A percentile compares a stretch with the other conserved stretches of the same genome.
phyloP scores from a whole-genome alignment of 2,329 filamentous ascomycete genomes.

The Sporothrix luriei region DNA sequence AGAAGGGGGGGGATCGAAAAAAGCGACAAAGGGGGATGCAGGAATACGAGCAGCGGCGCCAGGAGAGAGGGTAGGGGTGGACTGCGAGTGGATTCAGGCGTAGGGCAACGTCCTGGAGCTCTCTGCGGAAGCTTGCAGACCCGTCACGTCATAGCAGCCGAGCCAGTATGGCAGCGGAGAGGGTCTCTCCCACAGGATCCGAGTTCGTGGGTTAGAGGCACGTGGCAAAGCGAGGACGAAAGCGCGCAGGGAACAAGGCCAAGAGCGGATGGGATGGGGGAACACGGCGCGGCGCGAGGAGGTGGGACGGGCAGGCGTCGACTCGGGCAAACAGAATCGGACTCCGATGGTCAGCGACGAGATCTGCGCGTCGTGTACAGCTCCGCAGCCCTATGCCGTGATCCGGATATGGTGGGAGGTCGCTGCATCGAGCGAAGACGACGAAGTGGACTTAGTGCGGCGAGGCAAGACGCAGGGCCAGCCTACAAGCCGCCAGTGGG shows the following conservation, averaged over 20 bases:
- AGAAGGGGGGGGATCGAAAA: neutral
- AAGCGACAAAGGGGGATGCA: neutral
- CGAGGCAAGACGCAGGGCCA: conserved; percentile 6
- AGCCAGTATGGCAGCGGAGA: neutral
- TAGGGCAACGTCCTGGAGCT: conserved; percentile 5
- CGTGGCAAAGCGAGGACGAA: neutral
- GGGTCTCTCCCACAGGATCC: neutral
- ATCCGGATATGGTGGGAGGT: neutral
- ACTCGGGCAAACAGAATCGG: neutral
- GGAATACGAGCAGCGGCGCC: conserved; percentile 11
- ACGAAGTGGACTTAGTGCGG: neutral
- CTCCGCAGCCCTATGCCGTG: neutral
- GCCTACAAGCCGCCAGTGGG: neutral
- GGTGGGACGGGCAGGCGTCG: neutral
- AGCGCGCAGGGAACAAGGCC: neutral
- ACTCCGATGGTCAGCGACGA: neutral
- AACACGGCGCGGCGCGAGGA: neutral
- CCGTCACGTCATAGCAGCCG: conserved; percentile 28
- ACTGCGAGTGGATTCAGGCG: neutral
- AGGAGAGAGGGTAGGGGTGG: neutral
- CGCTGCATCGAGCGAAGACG: neutral
- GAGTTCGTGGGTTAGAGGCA: conserved; percentile 14
- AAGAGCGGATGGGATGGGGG: neutral
- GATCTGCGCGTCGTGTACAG: conserved; percentile 10
- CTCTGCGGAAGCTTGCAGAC: conserved; percentile 14